Conservation (phyloP, 495 filamentous ascomycete genomes). For the Clavariopsis aquatica region DNA sequence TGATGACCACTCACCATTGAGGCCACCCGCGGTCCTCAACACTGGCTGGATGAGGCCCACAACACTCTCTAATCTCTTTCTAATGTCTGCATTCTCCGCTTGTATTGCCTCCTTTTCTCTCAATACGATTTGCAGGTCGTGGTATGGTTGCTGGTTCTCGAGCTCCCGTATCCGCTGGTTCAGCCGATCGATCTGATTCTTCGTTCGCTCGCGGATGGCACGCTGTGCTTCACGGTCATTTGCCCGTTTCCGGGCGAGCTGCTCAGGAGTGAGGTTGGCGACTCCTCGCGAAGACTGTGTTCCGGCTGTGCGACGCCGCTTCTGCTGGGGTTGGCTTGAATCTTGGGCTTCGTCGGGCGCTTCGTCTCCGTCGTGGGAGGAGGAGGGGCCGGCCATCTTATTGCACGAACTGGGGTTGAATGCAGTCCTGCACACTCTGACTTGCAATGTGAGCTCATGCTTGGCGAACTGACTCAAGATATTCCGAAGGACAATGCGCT, state of each 20-base stretch:
- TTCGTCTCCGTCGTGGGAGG: conserved; percentile 1
- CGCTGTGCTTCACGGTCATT: conserved; percentile 51
- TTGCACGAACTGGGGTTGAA: background rate
- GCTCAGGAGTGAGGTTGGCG: conserved; percentile 48
- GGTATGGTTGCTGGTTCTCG: conserved; percentile 67
- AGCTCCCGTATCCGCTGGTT: conserved; percentile 45
- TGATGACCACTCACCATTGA: conserved; percentile 37
- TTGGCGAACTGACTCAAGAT: background rate
- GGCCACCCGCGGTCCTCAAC: conserved; percentile 41
- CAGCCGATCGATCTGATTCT: conserved; percentile 44
- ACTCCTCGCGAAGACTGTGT: conserved; percentile 39
- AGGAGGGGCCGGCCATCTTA: background rate
- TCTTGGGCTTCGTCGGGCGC: conserved; percentile 11
- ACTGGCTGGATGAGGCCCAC: conserved; percentile 68
- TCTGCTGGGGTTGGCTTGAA: conserved; percentile 6
- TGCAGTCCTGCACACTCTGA: background rate
- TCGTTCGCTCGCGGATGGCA: conserved; percentile 48
- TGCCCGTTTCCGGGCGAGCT: conserved; percentile 48
- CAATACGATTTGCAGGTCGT: conserved; percentile 71
- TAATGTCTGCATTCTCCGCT: conserved; percentile 71
- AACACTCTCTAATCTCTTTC: conserved; percentile 59
- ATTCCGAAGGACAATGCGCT: background rate
- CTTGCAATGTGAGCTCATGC: background rate
- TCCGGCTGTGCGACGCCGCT: conserved; percentile 31
- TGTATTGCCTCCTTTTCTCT: conserved; percentile 69